Base-by-base conservation (phyloP, 345 rosid genomes). In the Eucalyptus guilfoylei region DNA sequence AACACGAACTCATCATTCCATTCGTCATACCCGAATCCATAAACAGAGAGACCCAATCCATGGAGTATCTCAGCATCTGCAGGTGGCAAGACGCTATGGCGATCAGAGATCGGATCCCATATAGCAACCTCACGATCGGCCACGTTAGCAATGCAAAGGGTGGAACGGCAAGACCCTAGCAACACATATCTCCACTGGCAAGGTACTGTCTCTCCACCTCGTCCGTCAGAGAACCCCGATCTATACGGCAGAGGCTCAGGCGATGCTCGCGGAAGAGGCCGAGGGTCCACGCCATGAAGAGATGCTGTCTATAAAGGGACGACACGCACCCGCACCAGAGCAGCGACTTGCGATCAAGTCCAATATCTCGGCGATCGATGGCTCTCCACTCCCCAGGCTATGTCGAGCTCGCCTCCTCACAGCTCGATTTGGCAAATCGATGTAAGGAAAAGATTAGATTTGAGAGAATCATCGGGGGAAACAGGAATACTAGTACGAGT, bases 11-110 rank as follows among this genome's bases (percentile, higher is more conserved):
- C 94, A 76, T 89, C 93, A 5, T 24, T 50, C 26, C 50, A 12
- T 11, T 86, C 80, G 55, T 92, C 94, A 49, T 89, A 89, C 8
- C 95, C 95, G 6, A 94, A 94, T 15, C 95, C 95, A 10, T 90
- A 55, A 62, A 90, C 54, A 24, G 90, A 89, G 17, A 87, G 88
- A 69, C 91, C 93, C 4, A 90, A 81, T n/a, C 11, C 58, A 52
- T 19, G 26, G 26, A 14, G 32, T 32, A 81, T 80, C 50, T 85
- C 55, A 2, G 90, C 89, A 6, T 83, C 80, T 8, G 47, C 85
- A 40, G 62, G 69, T 2, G 92, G 92, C 23, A 93, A 42, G 17
- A 54, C 0, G 88, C 80, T 87, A 37, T 60, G 86, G 69, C 89
- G 86, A 72, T 90, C 69, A 14, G 91, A 91, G 7, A 93, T 88